Conservation (phyloP, 805 yeast genomes). For the Cyberlindnera bimundalis region DNA sequence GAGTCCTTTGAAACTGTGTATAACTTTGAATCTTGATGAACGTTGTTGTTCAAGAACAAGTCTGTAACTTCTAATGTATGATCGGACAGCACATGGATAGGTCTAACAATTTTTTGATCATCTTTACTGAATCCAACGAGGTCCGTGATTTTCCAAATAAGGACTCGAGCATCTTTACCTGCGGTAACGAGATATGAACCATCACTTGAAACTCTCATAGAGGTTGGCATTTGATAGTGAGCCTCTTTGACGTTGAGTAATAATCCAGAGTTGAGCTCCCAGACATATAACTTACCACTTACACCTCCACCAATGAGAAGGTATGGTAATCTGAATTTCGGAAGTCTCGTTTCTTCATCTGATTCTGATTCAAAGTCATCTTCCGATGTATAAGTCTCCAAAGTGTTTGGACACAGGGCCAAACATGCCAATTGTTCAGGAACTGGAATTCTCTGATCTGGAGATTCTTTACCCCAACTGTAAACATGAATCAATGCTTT, state of each 20-base stretch:
- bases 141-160: conserved; percentile 70
- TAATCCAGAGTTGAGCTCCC: conserved; percentile 82
- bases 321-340: conserved; percentile 53
- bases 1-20: conserved; percentile 71
- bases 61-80: conserved; percentile 49
- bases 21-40: conserved; percentile 55
- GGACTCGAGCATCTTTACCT: conserved; percentile 77
- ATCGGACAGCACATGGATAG: conserved; percentile 56
- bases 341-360: conserved; percentile 26
- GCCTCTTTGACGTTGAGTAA: conserved; percentile 70
- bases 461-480: conserved; percentile 62
- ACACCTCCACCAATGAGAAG: conserved; percentile 69
- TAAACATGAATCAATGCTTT: conserved; percentile 78
- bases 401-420: conserved; percentile 36
- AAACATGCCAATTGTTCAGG: conserved; percentile 74
- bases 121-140: conserved; percentile 40
- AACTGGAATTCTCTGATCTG: conserved; percentile 76
- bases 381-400: conserved; percentile 28
- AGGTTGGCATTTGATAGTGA: conserved; percentile 76
- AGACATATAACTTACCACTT: conserved; percentile 74
- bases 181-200: conserved; percentile 67
- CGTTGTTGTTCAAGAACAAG: conserved; percentile 45
- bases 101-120: conserved; percentile 42
- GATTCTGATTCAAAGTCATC: conserved; percentile 18
- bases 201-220: conserved; percentile 56